Evolutionary conservation across 495 filamentous ascomycete species (phyloP).

Genomic region (Durotheca rogersii): DNA sequence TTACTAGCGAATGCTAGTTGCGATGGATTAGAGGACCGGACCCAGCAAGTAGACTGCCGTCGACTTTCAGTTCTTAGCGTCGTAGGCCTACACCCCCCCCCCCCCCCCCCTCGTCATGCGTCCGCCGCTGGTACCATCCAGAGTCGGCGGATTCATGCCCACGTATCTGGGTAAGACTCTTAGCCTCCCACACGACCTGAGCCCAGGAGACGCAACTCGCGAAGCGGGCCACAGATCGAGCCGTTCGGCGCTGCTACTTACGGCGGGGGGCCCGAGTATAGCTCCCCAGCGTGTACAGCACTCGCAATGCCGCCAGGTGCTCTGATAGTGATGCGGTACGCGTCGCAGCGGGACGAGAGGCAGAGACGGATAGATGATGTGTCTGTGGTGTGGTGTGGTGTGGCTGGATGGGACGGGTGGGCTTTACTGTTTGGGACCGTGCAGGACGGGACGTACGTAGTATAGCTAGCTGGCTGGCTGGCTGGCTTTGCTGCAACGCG

Average conservation of each 20-base stretch:
- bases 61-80: slow-evolving; percentile 10
- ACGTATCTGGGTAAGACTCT: slow-evolving; percentile 7
- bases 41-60: slow-evolving; percentile 8
- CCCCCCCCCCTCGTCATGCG: slow-evolving; percentile 4
- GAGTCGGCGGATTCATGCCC: slow-evolving; percentile 23
- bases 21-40: slow-evolving; percentile 18
- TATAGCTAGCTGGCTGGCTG: neutral
- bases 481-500: too few relatives aligned
- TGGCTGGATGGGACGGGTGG: slow-evolving; percentile 13
- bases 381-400: neutral
- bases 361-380: slow-evolving; percentile 7
- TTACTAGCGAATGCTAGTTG: slow-evolving; percentile 31
- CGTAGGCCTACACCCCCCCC: neutral
- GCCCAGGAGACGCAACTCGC: too few relatives aligned
- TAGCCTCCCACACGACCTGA: too few relatives aligned
- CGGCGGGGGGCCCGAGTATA: too few relatives aligned
- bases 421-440: slow-evolving; percentile 26
- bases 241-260: too few relatives aligned
- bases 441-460: slow-evolving; percentile 12
- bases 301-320: too few relatives aligned
- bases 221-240: too few relatives aligned
- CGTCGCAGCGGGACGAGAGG: slow-evolving; percentile 16
- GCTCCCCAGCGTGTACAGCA: too few relatives aligned
- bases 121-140: slow-evolving; percentile 19
- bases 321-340: slow-evolving; percentile 19